These are phyloP conservation scores for Hibiscus syriacus DNA, from an alignment of 345 rosid species.

Conservation along the genomic window DNA sequence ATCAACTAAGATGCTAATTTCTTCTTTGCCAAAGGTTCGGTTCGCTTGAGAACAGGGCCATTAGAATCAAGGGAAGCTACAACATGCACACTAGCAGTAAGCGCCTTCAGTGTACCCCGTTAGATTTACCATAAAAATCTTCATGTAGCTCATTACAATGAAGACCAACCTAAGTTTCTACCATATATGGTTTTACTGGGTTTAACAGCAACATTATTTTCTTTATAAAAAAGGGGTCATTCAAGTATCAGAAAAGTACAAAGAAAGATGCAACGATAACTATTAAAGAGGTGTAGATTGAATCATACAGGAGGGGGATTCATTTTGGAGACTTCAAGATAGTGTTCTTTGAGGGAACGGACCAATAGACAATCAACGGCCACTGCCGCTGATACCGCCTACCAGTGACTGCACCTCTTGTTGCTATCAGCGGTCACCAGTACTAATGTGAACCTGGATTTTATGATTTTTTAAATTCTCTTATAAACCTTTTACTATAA, in stretches of 20 bases:
- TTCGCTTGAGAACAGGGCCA: constrained; percentile 68
- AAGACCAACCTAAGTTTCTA: not conserved
- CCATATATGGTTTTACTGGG: not conserved
- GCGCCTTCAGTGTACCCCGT: not conserved
- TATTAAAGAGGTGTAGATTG: not conserved
- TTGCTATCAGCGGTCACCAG: constrained; percentile 24
- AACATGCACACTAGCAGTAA: not conserved
- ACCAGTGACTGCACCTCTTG: constrained; percentile 18
- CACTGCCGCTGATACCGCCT: constrained; percentile 21
- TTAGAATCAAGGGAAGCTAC: constrained; percentile 7
- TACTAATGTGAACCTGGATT: not conserved
- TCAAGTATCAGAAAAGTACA: not conserved
- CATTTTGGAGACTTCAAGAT: constrained; percentile 75
- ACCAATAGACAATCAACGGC: constrained; percentile 69
- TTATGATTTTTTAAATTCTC: not conserved
- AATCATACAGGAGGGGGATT: constrained; percentile 78
- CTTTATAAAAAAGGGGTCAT: not conserved
- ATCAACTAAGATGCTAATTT: constrained; percentile 58
- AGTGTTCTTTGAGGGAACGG: constrained; percentile 93
- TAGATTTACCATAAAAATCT: not conserved
- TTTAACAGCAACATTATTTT: not conserved
- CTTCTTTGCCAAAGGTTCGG: constrained; percentile 56
- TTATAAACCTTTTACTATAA: too few relatives aligned
- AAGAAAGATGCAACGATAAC: not conserved
- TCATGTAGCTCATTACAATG: not conserved